Base-by-base conservation (phyloP, 139 green algal species). In the Chlorella sp. region DNA sequence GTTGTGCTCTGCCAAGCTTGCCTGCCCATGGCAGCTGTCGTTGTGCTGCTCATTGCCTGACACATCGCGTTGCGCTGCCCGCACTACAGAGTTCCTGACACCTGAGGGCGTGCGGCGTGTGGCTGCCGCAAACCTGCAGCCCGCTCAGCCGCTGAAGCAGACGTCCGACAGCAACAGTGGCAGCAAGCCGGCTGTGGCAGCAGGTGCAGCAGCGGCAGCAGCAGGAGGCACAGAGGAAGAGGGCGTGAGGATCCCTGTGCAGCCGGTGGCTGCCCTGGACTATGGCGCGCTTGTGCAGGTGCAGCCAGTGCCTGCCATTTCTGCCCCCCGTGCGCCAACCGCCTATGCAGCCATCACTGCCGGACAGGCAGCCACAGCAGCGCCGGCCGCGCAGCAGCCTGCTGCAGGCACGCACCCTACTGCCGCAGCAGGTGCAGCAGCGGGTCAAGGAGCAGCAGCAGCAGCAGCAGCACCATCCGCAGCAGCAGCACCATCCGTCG, bases 131-230 rank as follows among this genome's bases (percentile, higher is more conserved):
- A 25, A 20, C 16, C 26, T 17, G 6, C 74, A 55, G 56, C 7
- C 32, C 1, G 18, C 32, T 23, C 51, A 34, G 28, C 15, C 64
- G 21, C 38, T 36, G 56, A 63, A 80, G 51, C 25, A 75, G 69
- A 20, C 64, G 23, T 60, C 70, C 25, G 70, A 13, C 60, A 82
- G 76, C 76, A 68, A 63, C 76, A 82, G 57, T 30, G 55, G 74
- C 74, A 73, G 78, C 78, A 16, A 18, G 69, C 69, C 36, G 36
- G 69, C 36, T 0, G 36, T 34, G 25, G 56, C 74, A 70, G 74
- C 74, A 70, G 32, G 17, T 23, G 72, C 72, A 69, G 39, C 71
- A 57, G 36, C n/a, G n/a, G 71, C 23, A 28, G 36, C 39, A 60
- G 32, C 28, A n/a, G 5, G 28, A 5, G 25, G 21, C 21, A 16